Base-by-base conservation (phyloP, 441 rosid genomes). In the Manihot esculenta region DNA sequence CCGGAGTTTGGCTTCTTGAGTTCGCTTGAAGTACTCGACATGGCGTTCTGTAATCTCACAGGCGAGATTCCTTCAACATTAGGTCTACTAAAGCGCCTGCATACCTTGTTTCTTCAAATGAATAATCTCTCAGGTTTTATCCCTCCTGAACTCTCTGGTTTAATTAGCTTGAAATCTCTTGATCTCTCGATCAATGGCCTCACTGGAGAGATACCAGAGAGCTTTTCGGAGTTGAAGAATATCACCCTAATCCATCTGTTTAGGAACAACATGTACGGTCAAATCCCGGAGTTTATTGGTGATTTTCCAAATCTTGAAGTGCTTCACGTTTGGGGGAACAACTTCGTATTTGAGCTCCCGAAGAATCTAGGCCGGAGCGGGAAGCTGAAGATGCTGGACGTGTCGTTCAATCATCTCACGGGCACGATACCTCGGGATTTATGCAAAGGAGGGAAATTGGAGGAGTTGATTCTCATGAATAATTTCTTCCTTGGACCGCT, bases 1-100 rank as follows among this genome's bases (percentile, higher is more conserved):
- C 83, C 85, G n/a, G 96, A 86, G 71, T 91, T 91, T 44, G 97
- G 98, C 1, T 64, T 54, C 11, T 70, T 94, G 72, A 74, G 82
- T 24, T 78, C 77, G 5, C 94, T 94, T 15, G 75, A 77, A 50
- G 0, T 72, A 5, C 90, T 94, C 1, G 96, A 91, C 76, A 85
- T 94, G 90, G 88, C 83, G 2, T 65, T 62, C 30, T 87, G 93
- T 73, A 83, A 80, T 10, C 83, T 94, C 51, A 76, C 88, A 18
- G 98, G 98, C 14, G 89, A 86, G 74, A 86, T 94, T 76, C 98
- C 98, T 0, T 55, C 78, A 7, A 85, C 78, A 30, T 75, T 94
- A 59, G 64, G 92, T 54, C 85, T 83, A 18, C 80, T 94, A 35
- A 88, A 80, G 67, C 80, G 78, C 45, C 72, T 94, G 64, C 27